phyloP scores from a whole-genome alignment of 805 yeast species.

The Osmozyma mogii region DNA sequence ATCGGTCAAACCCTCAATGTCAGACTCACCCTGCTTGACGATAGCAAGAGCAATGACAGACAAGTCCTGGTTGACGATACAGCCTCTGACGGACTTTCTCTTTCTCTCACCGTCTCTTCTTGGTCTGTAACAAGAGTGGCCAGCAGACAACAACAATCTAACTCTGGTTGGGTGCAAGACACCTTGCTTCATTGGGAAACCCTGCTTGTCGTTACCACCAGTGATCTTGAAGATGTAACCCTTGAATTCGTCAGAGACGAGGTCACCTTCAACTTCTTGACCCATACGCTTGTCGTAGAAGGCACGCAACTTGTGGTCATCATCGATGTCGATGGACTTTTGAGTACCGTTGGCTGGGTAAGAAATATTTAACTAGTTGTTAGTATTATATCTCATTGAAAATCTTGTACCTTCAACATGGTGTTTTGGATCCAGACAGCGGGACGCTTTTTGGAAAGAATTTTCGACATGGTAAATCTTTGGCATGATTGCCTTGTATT shows the following conservation, averaged over 20 bases:
- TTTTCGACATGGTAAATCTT: too few species aligned
- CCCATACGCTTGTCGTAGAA: constrained; percentile 99
- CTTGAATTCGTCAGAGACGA: constrained; percentile 97
- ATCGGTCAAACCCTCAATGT: constrained; percentile 94
- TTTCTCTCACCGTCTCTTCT: constrained; percentile 99
- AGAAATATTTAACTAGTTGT: constrained; percentile 86
- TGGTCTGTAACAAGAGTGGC: constrained; percentile 98
- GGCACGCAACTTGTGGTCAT: constrained; percentile 96
- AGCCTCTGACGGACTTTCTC: constrained; percentile 99
- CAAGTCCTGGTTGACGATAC: constrained; percentile 95
- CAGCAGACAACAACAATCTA: constrained; percentile 86
- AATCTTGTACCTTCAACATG: too few species aligned
- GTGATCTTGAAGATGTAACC: constrained; percentile 98
- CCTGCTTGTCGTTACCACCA: constrained; percentile 99
- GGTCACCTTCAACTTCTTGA: constrained; percentile 98
- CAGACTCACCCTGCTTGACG: constrained; percentile 96
- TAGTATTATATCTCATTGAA: constrained; percentile 5
- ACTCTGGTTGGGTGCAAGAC: constrained; percentile 99
- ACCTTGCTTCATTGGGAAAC: constrained; percentile 99
- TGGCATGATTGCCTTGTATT: too few species aligned
- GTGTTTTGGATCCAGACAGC: too few species aligned
- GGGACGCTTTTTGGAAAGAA: too few species aligned
- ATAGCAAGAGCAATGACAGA: constrained; percentile 90
- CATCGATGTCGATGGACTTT: constrained; percentile 95
- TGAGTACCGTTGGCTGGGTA: constrained; percentile 99